phyloP scores from a whole-genome alignment of 2,329 filamentous ascomycete species.

The Colletotrichum lindemuthianum region DNA sequence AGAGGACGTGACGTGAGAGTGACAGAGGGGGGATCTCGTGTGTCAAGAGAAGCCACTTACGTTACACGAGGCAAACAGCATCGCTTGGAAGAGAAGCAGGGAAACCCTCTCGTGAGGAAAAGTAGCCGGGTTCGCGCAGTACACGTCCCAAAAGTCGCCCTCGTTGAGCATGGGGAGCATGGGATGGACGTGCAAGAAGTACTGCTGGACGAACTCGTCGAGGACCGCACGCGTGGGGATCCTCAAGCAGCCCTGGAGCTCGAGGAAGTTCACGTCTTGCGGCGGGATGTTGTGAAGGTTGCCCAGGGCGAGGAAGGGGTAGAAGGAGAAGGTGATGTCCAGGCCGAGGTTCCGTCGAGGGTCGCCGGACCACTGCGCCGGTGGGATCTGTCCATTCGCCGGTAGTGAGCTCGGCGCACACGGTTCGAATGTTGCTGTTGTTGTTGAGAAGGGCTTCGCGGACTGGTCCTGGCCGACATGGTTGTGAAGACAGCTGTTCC shows the following conservation, averaged over 20 bases:
- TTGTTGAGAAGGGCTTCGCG: background rate
- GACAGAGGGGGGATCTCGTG: no score
- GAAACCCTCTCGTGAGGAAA: slow-evolving; percentile 46
- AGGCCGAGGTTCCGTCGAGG: slow-evolving; percentile 42
- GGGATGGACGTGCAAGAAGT: slow-evolving; percentile 59
- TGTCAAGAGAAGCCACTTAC: slow-evolving; percentile 39
- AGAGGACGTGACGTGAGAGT: no score
- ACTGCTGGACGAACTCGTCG: slow-evolving; percentile 59
- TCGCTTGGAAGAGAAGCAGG: slow-evolving; percentile 56
- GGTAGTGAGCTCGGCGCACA: background rate
- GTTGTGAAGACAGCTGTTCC: background rate
- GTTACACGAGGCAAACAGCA: slow-evolving; percentile 57
- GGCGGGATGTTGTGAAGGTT: slow-evolving; percentile 48
- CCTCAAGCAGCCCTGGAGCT: slow-evolving; percentile 56
- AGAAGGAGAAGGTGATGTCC: slow-evolving; percentile 54
- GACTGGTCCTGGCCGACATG: slow-evolving; percentile 3
- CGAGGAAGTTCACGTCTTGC: slow-evolving; percentile 58
- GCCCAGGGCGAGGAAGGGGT: slow-evolving; percentile 53
- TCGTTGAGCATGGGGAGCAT: slow-evolving; percentile 56
- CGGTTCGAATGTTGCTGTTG: slow-evolving; percentile 27
- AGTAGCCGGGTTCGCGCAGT: slow-evolving; percentile 41
- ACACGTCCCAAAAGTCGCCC: slow-evolving; percentile 57
- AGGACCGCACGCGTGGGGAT: slow-evolving; percentile 53
- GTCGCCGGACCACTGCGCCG: slow-evolving; percentile 40
- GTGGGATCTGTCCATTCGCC: background rate